Base-by-base conservation (phyloP, 805 yeast species). In the Candida oleophila region DNA sequence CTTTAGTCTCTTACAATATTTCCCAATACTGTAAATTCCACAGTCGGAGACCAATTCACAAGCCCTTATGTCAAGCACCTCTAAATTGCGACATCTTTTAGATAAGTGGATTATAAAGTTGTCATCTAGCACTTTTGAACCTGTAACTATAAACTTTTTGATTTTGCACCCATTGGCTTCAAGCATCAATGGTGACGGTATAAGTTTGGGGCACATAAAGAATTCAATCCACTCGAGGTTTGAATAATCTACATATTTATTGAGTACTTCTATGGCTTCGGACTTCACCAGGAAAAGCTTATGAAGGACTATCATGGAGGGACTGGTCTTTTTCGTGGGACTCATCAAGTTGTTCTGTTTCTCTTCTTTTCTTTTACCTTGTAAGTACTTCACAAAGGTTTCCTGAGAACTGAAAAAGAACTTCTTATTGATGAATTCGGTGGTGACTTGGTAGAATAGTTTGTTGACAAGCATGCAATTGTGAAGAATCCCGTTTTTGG, bases 41-140 rank as follows among this genome's bases (percentile, higher is more conserved):
- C 78, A 67, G 68, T 91, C 97, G 2, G 89, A 74, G 15, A 91
- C 80, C 47, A 71, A 66, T 48, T 87, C 90, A 66, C 97, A 89
- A 0, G 96, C 96, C 38, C 97, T 73, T 16, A 91, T 65, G 58
- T 91, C 97, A 39, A 91, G 66, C 25, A 76, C 73, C 52, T 76
- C 77, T 48, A 91, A 71, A 35, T 73, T 73, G 7, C 86, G 84
- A 53, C 91, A 80, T 42, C 62, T 56, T 30, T 68, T 66, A 2
- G 87, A 73, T 5, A 89, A 74, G 39, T 65, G 53, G 3, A 70
- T 65, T 46, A 91, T 61, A 45, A 80, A 76, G 2, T 69, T 62
- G 62, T 91, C 96, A 59, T 78, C 80, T 2, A 88, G 73, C 1
- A 68, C 63, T 51, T 75, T 78, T 32, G 83, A 78, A 2, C 96